Percentiles rank a stretch among this genome's conserved stretches.
Conservation (phyloP, 2,329 filamentous ascomycete genomes). For the Tolypocladium inflatum region DNA sequence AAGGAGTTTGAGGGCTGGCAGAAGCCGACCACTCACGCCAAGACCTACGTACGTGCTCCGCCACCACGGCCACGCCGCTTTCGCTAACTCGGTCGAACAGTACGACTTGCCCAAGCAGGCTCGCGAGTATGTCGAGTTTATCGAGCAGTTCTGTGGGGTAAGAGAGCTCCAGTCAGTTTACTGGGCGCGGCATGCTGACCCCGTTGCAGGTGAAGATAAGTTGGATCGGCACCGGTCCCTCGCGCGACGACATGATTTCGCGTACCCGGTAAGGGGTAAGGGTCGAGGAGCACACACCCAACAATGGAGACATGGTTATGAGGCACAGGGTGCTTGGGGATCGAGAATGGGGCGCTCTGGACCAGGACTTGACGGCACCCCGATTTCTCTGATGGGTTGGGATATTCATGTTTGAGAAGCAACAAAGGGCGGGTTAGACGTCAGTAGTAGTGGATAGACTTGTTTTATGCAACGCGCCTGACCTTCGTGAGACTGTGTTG, state of each 20-base stretch:
- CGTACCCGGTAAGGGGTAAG: slow-evolving; percentile 6
- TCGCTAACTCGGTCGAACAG: neutral
- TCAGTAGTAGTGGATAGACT: neutral
- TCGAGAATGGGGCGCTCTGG: neutral
- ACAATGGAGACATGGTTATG: neutral
- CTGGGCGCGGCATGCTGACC: slow-evolving; percentile 3
- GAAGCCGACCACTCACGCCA: slow-evolving; percentile 4
- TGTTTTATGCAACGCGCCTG: neutral
- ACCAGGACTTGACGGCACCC: neutral
- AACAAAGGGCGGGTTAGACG: neutral
- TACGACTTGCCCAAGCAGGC: slow-evolving; percentile 43
- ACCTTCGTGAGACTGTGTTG: neutral
- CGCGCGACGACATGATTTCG: slow-evolving; percentile 53
- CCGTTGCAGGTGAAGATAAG: slow-evolving; percentile 28
- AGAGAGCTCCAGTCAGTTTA: slow-evolving; percentile 12
- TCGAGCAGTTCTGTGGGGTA: slow-evolving; percentile 56
- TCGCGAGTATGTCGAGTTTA: slow-evolving; percentile 53
- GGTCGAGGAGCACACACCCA: neutral
- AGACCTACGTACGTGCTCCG: slow-evolving; percentile 2
- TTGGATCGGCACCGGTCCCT: slow-evolving; percentile 59
- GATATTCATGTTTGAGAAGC: neutral
- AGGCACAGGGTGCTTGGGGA: neutral
- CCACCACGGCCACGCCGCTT: neutral
- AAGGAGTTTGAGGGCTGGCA: slow-evolving; percentile 7
- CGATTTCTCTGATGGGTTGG: neutral